phyloP scores from a whole-genome alignment of 1,139 yeast genomes.

The Yarrowia galli region DNA sequence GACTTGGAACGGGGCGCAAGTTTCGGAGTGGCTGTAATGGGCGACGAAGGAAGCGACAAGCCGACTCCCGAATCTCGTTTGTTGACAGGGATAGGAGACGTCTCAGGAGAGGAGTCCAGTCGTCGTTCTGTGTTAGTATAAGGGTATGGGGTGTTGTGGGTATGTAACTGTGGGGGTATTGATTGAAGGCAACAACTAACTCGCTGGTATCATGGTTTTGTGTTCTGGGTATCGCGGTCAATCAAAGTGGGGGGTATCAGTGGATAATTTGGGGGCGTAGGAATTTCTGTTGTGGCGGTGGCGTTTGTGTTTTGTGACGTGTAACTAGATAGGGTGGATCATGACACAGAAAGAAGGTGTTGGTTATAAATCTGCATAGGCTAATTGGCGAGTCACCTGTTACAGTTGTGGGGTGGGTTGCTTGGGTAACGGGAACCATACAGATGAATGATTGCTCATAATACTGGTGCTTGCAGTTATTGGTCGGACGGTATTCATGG shows the following conservation, averaged over 20 bases:
- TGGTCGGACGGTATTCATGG: no score
- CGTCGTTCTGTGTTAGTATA: conserved; percentile 32
- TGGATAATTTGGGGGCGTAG: neutral
- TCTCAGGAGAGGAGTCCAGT: conserved; percentile 13
- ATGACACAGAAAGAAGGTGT: conserved; percentile 23
- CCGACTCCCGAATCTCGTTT: conserved; percentile 14
- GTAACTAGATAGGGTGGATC: conserved; percentile 5
- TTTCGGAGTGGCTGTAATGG: neutral
- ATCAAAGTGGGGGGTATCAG: conserved; percentile 29
- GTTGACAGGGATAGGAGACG: neutral
- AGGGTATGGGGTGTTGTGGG: neutral
- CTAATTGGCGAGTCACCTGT: neutral
- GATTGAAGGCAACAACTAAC: no score
- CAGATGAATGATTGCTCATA: no score
- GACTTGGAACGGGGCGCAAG: conserved; percentile 35
- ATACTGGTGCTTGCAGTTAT: no score
- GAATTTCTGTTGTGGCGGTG: neutral
- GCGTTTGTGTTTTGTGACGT: conserved; percentile 2
- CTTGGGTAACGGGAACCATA: no score
- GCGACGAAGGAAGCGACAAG: neutral
- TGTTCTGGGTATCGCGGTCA: conserved; percentile 9
- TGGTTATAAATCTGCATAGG: conserved; percentile 1
- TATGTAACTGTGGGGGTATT: neutral
- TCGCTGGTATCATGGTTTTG: conserved; percentile 22
- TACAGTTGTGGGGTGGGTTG: neutral